Evolutionary conservation across 2,329 filamentous ascomycete genomes (phyloP).

Genomic region (Cryphonectria japonica): DNA sequence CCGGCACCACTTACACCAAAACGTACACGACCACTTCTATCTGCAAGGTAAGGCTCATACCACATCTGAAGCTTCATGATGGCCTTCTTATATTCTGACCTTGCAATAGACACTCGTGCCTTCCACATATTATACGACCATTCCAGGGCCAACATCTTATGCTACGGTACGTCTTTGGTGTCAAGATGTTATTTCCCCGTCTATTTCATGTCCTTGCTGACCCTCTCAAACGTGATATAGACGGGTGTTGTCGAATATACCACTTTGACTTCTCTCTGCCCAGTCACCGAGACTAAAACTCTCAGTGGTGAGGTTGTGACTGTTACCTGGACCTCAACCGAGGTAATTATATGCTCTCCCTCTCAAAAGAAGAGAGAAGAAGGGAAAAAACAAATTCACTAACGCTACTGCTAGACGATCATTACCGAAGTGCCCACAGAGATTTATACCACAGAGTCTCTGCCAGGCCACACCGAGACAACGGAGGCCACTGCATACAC

Average conservation of each 20-base stretch:
- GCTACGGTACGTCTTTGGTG: conserved; percentile 30
- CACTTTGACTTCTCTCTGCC: conserved; percentile 50
- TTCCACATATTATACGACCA: conserved; percentile 38
- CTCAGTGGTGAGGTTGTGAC: conserved; percentile 46
- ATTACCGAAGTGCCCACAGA: conserved; percentile 21
- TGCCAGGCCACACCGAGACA: conserved; percentile 23
- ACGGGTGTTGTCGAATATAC: conserved; percentile 45
- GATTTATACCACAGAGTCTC: conserved; percentile 11
- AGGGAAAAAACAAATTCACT: background rate
- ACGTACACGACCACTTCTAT: conserved; percentile 49
- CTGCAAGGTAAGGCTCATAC: conserved; percentile 37
- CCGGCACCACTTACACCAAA: conserved; percentile 43
- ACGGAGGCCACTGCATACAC: conserved; percentile 16
- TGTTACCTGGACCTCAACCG: conserved; percentile 44
- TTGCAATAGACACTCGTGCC: conserved; percentile 37
- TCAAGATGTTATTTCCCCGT: background rate
- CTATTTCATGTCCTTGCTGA: background rate
- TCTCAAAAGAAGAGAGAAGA: background rate
- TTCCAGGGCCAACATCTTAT: conserved; percentile 40
- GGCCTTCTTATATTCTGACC: conserved; percentile 31
- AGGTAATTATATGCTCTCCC: conserved; percentile 22
- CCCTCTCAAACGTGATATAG: conserved; percentile 19
- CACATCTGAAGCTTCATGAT: conserved; percentile 33
- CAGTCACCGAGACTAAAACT: conserved; percentile 50
- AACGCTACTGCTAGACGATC: background rate